These are phyloP conservation scores for Poronia punctata DNA, from an alignment of 495 filamentous ascomycete genomes.

Conservation along the genomic window DNA sequence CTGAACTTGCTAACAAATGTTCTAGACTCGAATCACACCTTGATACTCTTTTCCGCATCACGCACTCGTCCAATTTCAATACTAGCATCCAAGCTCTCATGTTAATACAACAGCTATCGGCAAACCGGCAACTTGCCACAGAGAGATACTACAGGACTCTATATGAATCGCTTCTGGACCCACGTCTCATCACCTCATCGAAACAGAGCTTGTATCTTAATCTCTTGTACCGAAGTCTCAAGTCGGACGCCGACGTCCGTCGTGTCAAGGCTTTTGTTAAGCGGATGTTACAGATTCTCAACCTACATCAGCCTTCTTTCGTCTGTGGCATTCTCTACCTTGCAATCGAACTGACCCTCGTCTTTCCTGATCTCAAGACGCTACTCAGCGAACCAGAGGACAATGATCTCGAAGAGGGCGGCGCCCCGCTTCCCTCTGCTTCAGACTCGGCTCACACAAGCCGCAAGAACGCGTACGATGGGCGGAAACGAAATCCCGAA, in stretches of 20 bases:
- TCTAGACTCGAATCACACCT: conserved; percentile 74
- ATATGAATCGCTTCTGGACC: conserved; percentile 90
- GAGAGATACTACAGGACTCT: conserved; percentile 93
- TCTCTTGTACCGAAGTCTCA: conserved; percentile 77
- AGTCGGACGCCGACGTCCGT: conserved; percentile 76
- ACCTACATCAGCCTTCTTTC: conserved; percentile 85
- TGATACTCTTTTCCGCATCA: conserved; percentile 88
- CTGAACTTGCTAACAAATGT: conserved; percentile 13
- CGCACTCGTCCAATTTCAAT: conserved; percentile 97
- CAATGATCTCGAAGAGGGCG: conserved; percentile 38
- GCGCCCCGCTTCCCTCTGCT: conserved; percentile 7
- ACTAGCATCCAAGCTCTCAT: conserved; percentile 93
- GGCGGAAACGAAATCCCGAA: conserved; percentile 82
- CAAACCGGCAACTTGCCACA: conserved; percentile 63
- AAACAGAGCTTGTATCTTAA: conserved; percentile 96
- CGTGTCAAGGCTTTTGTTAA: conserved; percentile 94
- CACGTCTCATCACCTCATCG: conserved; percentile 77
- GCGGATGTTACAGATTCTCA: conserved; percentile 78
- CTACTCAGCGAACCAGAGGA: conserved; percentile 69
- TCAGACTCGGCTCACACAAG: conserved; percentile 19
- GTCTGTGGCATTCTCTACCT: conserved; percentile 84
- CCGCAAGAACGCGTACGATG: conserved; percentile 59
- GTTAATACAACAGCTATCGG: conserved; percentile 87
- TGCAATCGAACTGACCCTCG: conserved; percentile 68
- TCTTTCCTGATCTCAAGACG: conserved; percentile 65